Percentiles rank a stretch among this genome's conserved stretches.
Conservation (phyloP, 805 yeast species). For the Starmerella etchellsii region DNA sequence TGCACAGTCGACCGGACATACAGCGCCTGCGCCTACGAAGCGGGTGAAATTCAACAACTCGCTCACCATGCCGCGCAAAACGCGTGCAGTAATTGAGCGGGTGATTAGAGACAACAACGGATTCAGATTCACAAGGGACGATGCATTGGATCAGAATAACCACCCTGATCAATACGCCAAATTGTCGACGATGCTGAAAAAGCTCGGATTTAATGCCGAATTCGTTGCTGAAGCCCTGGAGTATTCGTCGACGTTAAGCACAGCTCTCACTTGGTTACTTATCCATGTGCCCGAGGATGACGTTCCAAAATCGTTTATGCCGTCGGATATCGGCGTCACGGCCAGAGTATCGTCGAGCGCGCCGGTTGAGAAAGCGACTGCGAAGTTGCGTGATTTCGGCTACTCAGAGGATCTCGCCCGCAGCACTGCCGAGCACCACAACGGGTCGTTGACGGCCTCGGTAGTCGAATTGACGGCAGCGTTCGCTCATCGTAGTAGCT, state of each 20-base stretch:
- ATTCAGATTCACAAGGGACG: slow-evolving; percentile 31
- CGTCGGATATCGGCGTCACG: slow-evolving; percentile 24
- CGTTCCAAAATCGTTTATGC: slow-evolving; percentile 41
- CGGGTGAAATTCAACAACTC: slow-evolving; percentile 28
- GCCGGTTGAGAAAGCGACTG: slow-evolving; percentile 43
- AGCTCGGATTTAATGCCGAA: slow-evolving; percentile 52
- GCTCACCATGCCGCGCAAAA: slow-evolving; percentile 50
- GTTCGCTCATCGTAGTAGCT: slow-evolving; percentile 17
- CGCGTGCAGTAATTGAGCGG: slow-evolving; percentile 50
- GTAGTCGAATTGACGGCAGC: slow-evolving; percentile 31
- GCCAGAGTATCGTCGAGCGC: slow-evolving; percentile 37
- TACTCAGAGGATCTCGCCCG: slow-evolving; percentile 52
- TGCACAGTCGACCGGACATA: neutral
- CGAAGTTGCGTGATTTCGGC: slow-evolving; percentile 54
- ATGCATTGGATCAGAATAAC: slow-evolving; percentile 15
- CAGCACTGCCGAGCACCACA: slow-evolving; percentile 31
- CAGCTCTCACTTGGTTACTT: slow-evolving; percentile 60
- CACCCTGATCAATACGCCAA: slow-evolving; percentile 5
- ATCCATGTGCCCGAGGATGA: slow-evolving; percentile 93
- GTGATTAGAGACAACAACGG: slow-evolving; percentile 34
- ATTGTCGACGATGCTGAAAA: slow-evolving; percentile 26
- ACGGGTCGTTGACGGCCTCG: slow-evolving; percentile 27
- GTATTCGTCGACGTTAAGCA: slow-evolving; percentile 38
- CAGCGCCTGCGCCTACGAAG: neutral
- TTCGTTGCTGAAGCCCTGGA: slow-evolving; percentile 63